A percentile compares a stretch with the other conserved stretches of the same genome.
Conservation (phyloP, 129 eudicot species). For the Solidago caesia region DNA sequence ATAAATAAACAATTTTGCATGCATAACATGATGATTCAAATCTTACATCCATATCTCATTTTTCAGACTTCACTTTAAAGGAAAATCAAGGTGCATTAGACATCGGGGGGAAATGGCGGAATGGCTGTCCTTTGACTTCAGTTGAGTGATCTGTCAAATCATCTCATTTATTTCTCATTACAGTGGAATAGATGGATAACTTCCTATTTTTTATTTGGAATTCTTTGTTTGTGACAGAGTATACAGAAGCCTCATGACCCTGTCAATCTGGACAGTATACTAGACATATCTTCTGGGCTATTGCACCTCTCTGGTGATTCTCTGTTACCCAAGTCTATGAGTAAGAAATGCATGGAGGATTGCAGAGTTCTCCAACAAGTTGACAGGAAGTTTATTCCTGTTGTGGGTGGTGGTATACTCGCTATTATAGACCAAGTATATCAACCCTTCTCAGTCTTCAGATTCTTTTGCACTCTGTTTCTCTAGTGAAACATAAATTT, state of each 20-base stretch:
- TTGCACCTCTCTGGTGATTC: constrained; percentile 69
- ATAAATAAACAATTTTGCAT: not conserved
- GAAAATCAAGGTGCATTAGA: constrained; percentile 34
- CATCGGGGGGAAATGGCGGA: constrained; percentile 63
- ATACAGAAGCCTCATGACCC: constrained; percentile 23
- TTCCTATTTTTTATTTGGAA: constrained; percentile 3
- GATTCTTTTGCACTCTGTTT: constrained; percentile 22
- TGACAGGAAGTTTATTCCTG: constrained; percentile 87
- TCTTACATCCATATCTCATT: constrained; percentile 10
- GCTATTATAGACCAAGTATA: constrained; percentile 92
- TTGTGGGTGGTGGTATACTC: constrained; percentile 68
- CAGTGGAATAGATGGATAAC: not conserved
- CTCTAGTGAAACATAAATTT: constrained; percentile 1
- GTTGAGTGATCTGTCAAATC: constrained; percentile 41
- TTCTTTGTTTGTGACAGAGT: constrained; percentile 41
- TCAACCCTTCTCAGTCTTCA: constrained; percentile 3
- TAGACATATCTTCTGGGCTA: constrained; percentile 67
- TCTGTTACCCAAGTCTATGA: constrained; percentile 71
- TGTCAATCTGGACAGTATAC: constrained; percentile 44
- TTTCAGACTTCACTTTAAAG: constrained; percentile 41
- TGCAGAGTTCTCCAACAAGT: constrained; percentile 88
- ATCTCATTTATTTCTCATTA: not conserved
- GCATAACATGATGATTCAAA: not conserved
- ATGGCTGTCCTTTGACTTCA: constrained; percentile 31
- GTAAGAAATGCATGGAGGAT: constrained; percentile 56